Conservation (phyloP, 805 yeast genomes). For the Yarrowia bubula region DNA sequence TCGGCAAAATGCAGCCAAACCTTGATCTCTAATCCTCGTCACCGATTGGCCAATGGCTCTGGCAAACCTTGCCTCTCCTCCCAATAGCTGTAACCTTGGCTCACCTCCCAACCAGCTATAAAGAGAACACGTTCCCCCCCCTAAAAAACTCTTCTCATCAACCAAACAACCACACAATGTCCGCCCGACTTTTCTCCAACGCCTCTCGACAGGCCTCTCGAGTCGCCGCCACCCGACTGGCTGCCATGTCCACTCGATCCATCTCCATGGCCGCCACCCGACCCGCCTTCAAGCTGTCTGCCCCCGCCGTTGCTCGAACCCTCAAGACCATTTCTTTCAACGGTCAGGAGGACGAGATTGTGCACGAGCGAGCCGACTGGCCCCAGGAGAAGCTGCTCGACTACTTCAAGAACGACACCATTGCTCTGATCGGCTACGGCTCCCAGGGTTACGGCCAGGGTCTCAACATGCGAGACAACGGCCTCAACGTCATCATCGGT, state of each 20-base stretch:
- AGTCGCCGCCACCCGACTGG: constrained; percentile 45
- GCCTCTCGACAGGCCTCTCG: constrained; percentile 47
- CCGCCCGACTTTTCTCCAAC: constrained; percentile 23
- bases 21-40: neutral
- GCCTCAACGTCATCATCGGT: constrained; percentile 95
- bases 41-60: constrained; percentile 19
- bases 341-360: constrained; percentile 83
- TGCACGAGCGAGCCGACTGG: constrained; percentile 99
- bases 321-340: constrained; percentile 95
- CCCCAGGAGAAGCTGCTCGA: constrained; percentile 94
- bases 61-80: neutral
- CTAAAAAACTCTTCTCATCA: neutral
- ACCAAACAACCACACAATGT: constrained; percentile 5
- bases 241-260: constrained; percentile 58
- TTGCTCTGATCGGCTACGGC: constrained; percentile 98
- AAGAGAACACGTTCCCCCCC: too few relatives aligned
- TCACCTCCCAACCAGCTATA: neutral
- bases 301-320: constrained; percentile 75
- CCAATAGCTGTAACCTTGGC: neutral
- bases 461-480: constrained; percentile 98
- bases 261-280: constrained; percentile 49
- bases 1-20: constrained; percentile 21
- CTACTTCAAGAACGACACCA: constrained; percentile 96
- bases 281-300: constrained; percentile 45
- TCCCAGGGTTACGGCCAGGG: constrained; percentile 99